Base-by-base conservation (phyloP, 108 stramenopile species). In the Conticribra guillardii region DNA sequence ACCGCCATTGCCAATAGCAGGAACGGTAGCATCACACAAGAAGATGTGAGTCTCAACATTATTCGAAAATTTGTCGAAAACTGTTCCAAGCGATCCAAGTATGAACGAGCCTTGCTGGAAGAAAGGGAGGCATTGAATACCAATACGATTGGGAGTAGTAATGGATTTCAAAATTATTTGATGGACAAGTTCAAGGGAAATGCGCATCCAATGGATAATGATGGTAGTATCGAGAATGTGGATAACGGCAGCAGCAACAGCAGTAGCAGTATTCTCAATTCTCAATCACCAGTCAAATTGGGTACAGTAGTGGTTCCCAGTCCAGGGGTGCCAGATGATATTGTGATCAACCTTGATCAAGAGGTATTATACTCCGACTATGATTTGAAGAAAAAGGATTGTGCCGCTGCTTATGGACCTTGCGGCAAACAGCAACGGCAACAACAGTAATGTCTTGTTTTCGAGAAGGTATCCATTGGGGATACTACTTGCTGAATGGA, bases 41-140 rank as follows among this genome's bases (percentile, higher is more conserved):
- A 78, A 51, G 76, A 78, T 60, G 76, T 78, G 2, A 65, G 69
- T 17, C 64, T 78, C 19, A 78, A 78, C 32, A 58, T 60, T 22
- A 78, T 78, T 51, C 62, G 64, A 0, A 59, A 64, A 29, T 78
- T 78, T 34, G 76, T 50, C 18, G 68, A 78, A 24, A 78, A 78
- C 65, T 78, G 76, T 50, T 70, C 68, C 37, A 78, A 65, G 52
- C 33, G 76, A 50, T 54, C 51, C 15, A 70, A 59, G 41, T 78
- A 78, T 66, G 76, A 78, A 49, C 68, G 61, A 15, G 76, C 76
- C 9, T 33, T 78, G 26, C 64, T 70, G 23, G 61, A 78, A 29
- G 76, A 78, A 54, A 60, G 69, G 22, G 59, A 70, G 59, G 63
- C 76, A 4, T 46, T 70, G 37, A 51, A 23, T 15, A n/a, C n/a